Conservation (phyloP, 2,329 filamentous ascomycete species). For the Incumbomyces delicatus region DNA sequence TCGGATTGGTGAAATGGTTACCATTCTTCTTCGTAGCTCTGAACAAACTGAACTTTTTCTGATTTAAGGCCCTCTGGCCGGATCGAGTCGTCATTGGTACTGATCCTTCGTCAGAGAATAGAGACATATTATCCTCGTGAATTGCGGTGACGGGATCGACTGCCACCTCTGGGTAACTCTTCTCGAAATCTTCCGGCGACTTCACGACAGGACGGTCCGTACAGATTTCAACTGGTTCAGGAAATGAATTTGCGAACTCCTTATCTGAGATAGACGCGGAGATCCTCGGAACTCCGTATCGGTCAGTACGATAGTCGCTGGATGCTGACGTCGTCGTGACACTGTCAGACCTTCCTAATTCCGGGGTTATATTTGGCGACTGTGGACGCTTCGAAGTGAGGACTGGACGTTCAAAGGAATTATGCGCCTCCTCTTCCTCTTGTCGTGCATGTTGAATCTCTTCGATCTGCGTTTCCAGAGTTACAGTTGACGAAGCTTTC, state of each 20-base stretch:
- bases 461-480: not conserved
- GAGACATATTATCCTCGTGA: slow-evolving; percentile 4
- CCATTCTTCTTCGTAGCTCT: not conserved
- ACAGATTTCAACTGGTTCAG: not conserved
- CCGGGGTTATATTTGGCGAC: not conserved
- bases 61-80: not conserved
- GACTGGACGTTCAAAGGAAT: not conserved
- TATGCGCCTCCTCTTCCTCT: not conserved
- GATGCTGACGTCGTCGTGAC: not conserved
- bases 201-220: not conserved
- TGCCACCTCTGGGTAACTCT: slow-evolving; percentile 3
- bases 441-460: not conserved
- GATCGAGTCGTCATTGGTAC: not conserved
- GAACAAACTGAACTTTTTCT: not conserved
- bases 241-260: not conserved
- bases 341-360: not conserved
- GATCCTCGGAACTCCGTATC: not conserved
- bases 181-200: slow-evolving; percentile 2
- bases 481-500: not conserved
- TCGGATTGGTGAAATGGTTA: not conserved
- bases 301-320: not conserved
- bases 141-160: slow-evolving; percentile 3
- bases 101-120: slow-evolving; percentile 2
- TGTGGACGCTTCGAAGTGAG: not conserved
- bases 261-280: not conserved